Evolutionary conservation across 768 basidiomycete genomes (phyloP), one percentile per base, ranked within the genome.

Genomic region (Rhizopogon vinicolor): DNA sequence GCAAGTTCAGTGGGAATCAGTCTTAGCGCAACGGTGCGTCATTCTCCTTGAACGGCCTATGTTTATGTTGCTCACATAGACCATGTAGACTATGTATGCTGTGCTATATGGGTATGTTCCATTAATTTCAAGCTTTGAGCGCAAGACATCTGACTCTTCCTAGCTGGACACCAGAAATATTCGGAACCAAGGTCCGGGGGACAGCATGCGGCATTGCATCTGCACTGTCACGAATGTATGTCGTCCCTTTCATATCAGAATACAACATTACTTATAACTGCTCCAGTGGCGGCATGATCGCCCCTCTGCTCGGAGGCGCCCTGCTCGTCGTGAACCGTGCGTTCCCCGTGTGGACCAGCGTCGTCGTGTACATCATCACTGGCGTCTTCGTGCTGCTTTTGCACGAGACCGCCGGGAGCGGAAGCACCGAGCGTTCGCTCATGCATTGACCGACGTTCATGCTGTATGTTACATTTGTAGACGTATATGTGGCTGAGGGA

Each of bases 121-220:
- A 22, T 13, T 37, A 16, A 5, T 19, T 35, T 48, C 31, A 3
- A 4, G 33, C 14, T 48, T 19, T 4, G 33, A 48, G 46, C 4
- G n/a, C 25, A 35, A 19, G 41, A 16, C 19, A 10, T 18, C 28
- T 58, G 59, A 52, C 16, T 44, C 59, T n/a, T 41, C 61, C 37
- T 53, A 76, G 78, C 3, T 91, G 90, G 87, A 93, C 92, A 0
- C 92, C 92, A 3, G 89, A 91, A 69, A 87, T 92, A 13, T 94
- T 95, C 63, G 84, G 81, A 0, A 91, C 91, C 0, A 84, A 84
- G 74, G 88, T 93, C 3, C 83, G 93, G 46, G 93, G 93, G 28
- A 93, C 92, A 0, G 93, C 92, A 0, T 87, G 89, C 63, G 93
- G 93, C 1, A 87, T 90, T 51, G 92, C 93, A 0, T 91, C 90